Base-by-base conservation (phyloP, 352 stramenopile genomes). In the Phytophthora megakarya region DNA sequence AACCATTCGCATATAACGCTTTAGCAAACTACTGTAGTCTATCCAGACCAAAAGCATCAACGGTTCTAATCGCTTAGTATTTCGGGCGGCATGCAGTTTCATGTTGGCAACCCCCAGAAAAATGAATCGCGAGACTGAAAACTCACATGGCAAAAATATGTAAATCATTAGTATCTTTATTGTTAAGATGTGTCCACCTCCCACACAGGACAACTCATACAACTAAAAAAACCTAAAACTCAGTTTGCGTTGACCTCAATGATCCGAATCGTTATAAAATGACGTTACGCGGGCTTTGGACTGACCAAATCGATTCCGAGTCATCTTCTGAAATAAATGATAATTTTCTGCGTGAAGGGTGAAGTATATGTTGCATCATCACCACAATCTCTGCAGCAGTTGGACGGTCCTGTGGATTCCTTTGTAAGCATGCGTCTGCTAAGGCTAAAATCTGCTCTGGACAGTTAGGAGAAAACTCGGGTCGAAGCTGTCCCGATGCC, bases 361-460 rank as follows among this genome's bases (percentile, higher is more conserved):
- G 47, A 22, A 83, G 60, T 25, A 84, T 75, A 30, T 81, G 50
- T 40, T 84, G 69, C 11, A 89, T 42, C 23, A 65, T 32, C 23
- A 65, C 62, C 19, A 81, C 75, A 45, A 87, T 73, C 37, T 86
- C 67, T 0, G 72, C 62, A 5, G 80, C 78, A 19, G 60, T 86
- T 18, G 81, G 81, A 2, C 81, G 81, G 21, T 87, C 32, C 33
- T 53, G 22, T 8, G 81, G 77, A 18, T 88, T 53, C 22, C 65
- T 55, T n/a, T 81, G 51, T 12, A 88, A 61, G 54, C 81, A 90
- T 1, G 51, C 50, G 9, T 75, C 60, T 3, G 76, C 76, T 5
- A 90, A 57, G 5, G 72, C 70, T 8, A 84, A 32, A 25, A 90
- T 81, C 32, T 58, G 54, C 23, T 53, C 66, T 0, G 78, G 79